A percentile compares a stretch with the other conserved stretches of the same genome.
Conservation (phyloP, 148 eudicot genomes). For the Agrostemma githago region DNA sequence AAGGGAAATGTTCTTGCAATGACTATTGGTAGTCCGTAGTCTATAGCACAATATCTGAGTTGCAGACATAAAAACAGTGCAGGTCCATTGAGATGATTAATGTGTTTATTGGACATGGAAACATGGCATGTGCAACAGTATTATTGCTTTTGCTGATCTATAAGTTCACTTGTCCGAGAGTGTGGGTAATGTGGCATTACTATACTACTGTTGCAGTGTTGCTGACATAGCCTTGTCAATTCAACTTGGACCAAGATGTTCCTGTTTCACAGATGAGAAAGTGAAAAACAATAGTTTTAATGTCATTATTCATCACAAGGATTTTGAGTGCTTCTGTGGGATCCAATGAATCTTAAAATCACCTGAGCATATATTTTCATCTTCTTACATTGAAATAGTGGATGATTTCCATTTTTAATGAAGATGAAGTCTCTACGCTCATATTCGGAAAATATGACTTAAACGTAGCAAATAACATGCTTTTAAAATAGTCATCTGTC, state of each 20-base stretch:
- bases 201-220: constrained; percentile 14
- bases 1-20: constrained; percentile 48
- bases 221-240: constrained; percentile 9
- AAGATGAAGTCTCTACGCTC: not conserved
- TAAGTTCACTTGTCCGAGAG: constrained; percentile 9
- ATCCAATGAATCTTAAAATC: not conserved
- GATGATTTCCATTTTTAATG: not conserved
- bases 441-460: not conserved
- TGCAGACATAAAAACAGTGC: constrained; percentile 19
- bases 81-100: constrained; percentile 21
- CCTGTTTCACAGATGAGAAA: not conserved
- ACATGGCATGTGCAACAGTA: constrained; percentile 13
- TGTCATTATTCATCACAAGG: not conserved
- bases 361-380: not conserved
- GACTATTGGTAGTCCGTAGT: constrained; percentile 36
- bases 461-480: no score
- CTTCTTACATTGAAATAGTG: not conserved
- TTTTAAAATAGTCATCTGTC: no score
- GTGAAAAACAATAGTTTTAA: not conserved
- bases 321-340: not conserved
- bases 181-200: constrained; percentile 8
- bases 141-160: constrained; percentile 23
- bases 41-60: not conserved
- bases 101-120: constrained; percentile 17
- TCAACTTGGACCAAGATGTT: constrained; percentile 18